phyloP scores from a whole-genome alignment of 768 basidiomycete species.

The Sutorius australiensis region DNA sequence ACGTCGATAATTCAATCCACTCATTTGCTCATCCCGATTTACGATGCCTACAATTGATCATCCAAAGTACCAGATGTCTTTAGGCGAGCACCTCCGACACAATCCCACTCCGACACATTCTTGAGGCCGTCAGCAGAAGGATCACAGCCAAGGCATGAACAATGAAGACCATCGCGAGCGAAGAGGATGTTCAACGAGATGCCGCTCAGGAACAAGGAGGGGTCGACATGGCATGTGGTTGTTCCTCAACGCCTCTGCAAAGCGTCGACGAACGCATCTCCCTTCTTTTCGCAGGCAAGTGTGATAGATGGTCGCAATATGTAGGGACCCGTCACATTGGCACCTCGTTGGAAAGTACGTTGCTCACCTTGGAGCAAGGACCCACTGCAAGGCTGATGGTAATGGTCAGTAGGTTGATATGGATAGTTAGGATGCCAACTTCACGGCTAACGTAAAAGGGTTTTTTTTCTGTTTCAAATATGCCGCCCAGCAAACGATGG shows the following conservation, averaged over 20 bases:
- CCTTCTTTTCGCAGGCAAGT: background rate
- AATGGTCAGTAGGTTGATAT: conserved; percentile 5
- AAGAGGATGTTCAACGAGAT: conserved; percentile 10
- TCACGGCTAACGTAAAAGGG: conserved; percentile 17
- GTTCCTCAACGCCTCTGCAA: background rate
- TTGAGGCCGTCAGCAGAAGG: background rate
- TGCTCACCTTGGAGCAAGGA: background rate
- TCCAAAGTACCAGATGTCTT: too few relatives aligned
- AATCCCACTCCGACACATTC: too few relatives aligned
- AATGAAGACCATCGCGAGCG: background rate
- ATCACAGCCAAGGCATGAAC: background rate
- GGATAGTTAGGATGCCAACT: conserved; percentile 26
- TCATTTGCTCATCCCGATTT: too few relatives aligned
- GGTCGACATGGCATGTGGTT: conserved; percentile 12
- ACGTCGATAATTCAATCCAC: too few relatives aligned
- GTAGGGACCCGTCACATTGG: conserved; percentile 8
- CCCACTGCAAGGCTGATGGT: background rate
- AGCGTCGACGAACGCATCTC: background rate
- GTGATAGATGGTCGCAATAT: conserved; percentile 13
- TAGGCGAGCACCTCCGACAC: too few relatives aligned
- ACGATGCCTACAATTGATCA: too few relatives aligned
- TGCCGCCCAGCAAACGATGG: conserved; percentile 20
- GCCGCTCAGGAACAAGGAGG: conserved; percentile 8
- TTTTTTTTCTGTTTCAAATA: conserved; percentile 27
- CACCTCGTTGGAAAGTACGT: conserved; percentile 6